Evolutionary conservation across 352 stramenopile genomes (phyloP), one percentile per base, ranked within the genome.

Genomic region (Phytophthora vignae): DNA sequence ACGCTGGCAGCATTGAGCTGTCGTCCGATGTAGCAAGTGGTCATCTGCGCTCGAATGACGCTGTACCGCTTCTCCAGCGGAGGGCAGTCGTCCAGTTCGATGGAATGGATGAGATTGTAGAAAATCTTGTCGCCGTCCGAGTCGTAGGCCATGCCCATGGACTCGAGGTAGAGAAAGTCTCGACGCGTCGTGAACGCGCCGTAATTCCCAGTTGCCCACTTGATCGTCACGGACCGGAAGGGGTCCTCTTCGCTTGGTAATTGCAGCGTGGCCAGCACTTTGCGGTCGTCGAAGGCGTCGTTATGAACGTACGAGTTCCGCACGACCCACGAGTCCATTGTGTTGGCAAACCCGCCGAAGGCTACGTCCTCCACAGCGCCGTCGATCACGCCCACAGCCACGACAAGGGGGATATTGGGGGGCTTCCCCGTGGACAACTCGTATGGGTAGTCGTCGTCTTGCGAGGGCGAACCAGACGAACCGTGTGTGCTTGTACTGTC

Each of bases 1-100:
- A 90, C 74, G 11, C 53, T 76, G n/a, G 59, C 58, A 31, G 68
- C 53, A 29, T 48, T 52, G 6, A 77, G 38, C 55, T 84, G 78
- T 0, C 81, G 79, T 1, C 71, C 54, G 59, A 90, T 80, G 63
- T 83, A 88, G 67, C 84, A 91, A 3, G 77, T 64, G 1, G 80
- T 85, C 12, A 74, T 59, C 7, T 78, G 68, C 22, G 69, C 72
- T 9, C 84, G 78, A n/a, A 84, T 72, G 42, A 88, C 71, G 31
- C 70, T 73, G 57, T 57, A 64, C 4, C 56, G 55, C 7, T 67
- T 60, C 17, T 71, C 68, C 12, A 75, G 42, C 2, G 68, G 56
- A 8, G 69, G 69, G 31, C 64, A 77, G 9, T 71, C 64, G 42
- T 69, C 55, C 17, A 84, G 53, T 21, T 79, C 71, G n/a, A 81